Percentiles rank a stretch among this genome's conserved stretches.
These are phyloP conservation scores for Solanum virginianum DNA, from an alignment of 257 asterid species.

Conservation along the genomic window DNA sequence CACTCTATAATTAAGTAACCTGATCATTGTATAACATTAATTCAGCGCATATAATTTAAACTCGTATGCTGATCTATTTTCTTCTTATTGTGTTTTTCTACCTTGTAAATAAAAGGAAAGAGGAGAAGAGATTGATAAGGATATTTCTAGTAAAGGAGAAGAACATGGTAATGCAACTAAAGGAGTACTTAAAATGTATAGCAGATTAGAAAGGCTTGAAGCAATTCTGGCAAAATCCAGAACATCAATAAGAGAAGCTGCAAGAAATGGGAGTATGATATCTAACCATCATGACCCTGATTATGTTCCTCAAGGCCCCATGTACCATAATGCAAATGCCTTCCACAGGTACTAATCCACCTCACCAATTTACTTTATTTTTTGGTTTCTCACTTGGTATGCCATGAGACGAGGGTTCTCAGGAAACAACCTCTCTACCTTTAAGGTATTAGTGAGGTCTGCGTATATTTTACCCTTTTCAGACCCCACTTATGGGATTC, in stretches of 20 bases:
- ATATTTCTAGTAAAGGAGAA: not conserved
- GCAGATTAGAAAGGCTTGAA: slow-evolving; percentile 19
- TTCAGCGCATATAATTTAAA: not conserved
- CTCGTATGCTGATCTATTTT: not conserved
- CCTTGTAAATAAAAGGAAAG: not conserved
- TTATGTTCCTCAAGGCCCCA: slow-evolving; percentile 26
- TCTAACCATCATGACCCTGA: slow-evolving; percentile 21
- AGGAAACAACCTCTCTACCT: no score
- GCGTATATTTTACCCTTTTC: no score
- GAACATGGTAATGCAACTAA: not conserved
- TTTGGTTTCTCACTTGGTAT: not conserved
- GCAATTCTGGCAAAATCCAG: slow-evolving; percentile 15
- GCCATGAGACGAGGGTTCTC: no score
- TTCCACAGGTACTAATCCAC: slow-evolving; percentile 19
- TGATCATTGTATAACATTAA: not conserved
- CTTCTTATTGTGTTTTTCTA: not conserved
- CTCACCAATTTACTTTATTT: not conserved
- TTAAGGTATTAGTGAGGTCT: no score
- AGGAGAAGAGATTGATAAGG: not conserved
- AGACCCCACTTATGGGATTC: no score
- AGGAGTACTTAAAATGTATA: not conserved
- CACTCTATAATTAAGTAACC: not conserved
- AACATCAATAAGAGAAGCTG: slow-evolving; percentile 21
- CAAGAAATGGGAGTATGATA: slow-evolving; percentile 16
- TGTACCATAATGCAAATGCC: slow-evolving; percentile 27